Conservation (phyloP, 2,329 filamentous ascomycete genomes). For the Aspergillus sp. region DNA sequence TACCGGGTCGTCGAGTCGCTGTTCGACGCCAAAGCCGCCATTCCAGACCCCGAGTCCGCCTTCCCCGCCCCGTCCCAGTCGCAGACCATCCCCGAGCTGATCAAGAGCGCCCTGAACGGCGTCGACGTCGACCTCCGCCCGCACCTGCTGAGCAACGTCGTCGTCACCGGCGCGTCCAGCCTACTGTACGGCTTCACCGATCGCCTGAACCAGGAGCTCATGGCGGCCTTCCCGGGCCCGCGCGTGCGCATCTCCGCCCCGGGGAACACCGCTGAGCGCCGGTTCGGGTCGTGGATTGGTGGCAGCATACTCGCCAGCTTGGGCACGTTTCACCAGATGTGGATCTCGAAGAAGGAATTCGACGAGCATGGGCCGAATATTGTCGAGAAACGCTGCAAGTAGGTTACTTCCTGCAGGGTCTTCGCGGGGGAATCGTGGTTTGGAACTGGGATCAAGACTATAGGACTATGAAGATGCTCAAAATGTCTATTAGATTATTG, state of each 20-base stretch:
- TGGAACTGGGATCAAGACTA: not conserved
- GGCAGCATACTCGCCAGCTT: conserved; percentile 91
- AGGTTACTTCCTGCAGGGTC: conserved; percentile 10
- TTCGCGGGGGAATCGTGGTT: not conserved
- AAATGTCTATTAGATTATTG: not conserved
- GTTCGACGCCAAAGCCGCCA: conserved; percentile 75
- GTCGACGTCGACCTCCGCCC: conserved; percentile 85
- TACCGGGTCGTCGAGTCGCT: conserved; percentile 80
- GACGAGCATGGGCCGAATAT: conserved; percentile 86
- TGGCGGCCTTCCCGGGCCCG: conserved; percentile 69
- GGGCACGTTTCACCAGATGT: conserved; percentile 98
- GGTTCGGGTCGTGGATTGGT: conserved; percentile 92
- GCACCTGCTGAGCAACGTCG: conserved; percentile 75
- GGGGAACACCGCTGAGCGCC: conserved; percentile 74
- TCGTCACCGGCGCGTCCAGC: conserved; percentile 81
- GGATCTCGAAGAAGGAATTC: conserved; percentile 96
- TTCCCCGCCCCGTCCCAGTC: conserved; percentile 52
- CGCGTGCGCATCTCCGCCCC: conserved; percentile 83
- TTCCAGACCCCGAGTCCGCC: conserved; percentile 39
- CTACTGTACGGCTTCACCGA: conserved; percentile 89
- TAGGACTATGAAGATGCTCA: not conserved
- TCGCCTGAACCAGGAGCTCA: conserved; percentile 75
- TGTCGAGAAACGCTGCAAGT: conserved; percentile 96
- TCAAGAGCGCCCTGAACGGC: conserved; percentile 64
- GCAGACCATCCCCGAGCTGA: conserved; percentile 75